phyloP scores from a whole-genome alignment of 106 monocot species.

The Narthecium ossifragum region DNA sequence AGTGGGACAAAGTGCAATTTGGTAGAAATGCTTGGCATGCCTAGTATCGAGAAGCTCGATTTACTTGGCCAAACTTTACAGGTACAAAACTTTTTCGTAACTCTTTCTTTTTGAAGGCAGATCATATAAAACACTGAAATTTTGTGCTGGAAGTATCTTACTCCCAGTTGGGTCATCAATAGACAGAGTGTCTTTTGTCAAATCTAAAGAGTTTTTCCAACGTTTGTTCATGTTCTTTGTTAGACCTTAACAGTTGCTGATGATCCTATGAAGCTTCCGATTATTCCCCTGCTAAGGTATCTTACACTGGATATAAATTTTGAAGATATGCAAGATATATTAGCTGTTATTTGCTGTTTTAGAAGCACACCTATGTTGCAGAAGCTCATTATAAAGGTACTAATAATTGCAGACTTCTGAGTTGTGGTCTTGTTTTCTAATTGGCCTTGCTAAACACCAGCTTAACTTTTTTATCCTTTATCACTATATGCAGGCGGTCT shows the following conservation, averaged over 20 bases:
- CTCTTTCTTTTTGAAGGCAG: no score
- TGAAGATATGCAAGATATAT: slow-evolving; percentile 1
- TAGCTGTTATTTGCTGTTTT: slow-evolving; percentile 6
- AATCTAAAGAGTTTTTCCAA: background rate
- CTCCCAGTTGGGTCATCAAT: no score
- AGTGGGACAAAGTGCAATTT: background rate
- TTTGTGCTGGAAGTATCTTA: background rate
- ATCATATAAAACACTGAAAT: background rate
- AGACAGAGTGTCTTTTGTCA: background rate
- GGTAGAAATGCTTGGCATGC: background rate
- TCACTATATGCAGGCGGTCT: slow-evolving; percentile 1
- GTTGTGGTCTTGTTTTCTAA: no score
- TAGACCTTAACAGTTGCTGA: slow-evolving; percentile 7
- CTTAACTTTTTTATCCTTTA: no score
- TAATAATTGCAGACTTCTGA: no score
- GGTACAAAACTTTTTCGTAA: no score
- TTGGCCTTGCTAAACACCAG: no score
- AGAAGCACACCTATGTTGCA: slow-evolving; percentile 6
- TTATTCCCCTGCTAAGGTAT: background rate
- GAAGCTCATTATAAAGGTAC: no score
- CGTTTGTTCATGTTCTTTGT: background rate
- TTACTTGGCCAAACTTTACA: background rate
- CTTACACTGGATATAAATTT: background rate
- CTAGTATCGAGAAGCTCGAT: background rate
- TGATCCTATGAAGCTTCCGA: slow-evolving; percentile 8